Evolutionary conservation across 228 moss, liverwort and hornwort genomes (phyloP).

Genomic region (Sphagnum magellanicum): DNA sequence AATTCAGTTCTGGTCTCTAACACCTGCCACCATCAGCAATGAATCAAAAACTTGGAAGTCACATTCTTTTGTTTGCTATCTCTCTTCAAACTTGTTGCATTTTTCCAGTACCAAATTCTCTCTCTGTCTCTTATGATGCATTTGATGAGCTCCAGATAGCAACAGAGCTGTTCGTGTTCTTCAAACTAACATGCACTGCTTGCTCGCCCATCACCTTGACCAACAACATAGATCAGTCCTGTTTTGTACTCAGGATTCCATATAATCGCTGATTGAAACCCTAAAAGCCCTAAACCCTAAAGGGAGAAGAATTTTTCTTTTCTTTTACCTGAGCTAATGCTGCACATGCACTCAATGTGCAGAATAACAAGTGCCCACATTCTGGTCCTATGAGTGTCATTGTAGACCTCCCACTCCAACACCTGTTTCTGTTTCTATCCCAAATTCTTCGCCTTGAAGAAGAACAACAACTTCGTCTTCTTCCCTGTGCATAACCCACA

Average conservation of each 20-base stretch:
- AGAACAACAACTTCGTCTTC: no score
- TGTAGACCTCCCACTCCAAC: neutral
- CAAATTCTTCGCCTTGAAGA: no score
- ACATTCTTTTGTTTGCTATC: neutral
- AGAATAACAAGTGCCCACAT: constrained; percentile 47
- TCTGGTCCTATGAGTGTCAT: constrained; percentile 60
- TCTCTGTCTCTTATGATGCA: neutral
- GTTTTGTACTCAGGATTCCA: neutral
- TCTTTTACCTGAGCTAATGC: constrained; percentile 62
- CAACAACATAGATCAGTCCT: neutral
- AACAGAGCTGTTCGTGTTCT: neutral
- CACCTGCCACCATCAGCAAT: constrained; percentile 21
- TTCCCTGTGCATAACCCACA: no score
- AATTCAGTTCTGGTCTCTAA: constrained; percentile 74
- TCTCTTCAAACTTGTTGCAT: neutral
- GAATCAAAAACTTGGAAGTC: neutral
- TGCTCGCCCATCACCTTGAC: no score
- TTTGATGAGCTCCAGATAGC: neutral
- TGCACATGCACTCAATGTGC: constrained; percentile 65
- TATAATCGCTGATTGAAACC: neutral
- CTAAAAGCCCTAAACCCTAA: no score
- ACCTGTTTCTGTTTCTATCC: no score
- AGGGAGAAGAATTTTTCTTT: neutral
- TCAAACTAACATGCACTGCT: neutral
- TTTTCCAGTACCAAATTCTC: neutral